phyloP scores from a whole-genome alignment of 179 eudicot species.

The Corrigiola litoralis region DNA sequence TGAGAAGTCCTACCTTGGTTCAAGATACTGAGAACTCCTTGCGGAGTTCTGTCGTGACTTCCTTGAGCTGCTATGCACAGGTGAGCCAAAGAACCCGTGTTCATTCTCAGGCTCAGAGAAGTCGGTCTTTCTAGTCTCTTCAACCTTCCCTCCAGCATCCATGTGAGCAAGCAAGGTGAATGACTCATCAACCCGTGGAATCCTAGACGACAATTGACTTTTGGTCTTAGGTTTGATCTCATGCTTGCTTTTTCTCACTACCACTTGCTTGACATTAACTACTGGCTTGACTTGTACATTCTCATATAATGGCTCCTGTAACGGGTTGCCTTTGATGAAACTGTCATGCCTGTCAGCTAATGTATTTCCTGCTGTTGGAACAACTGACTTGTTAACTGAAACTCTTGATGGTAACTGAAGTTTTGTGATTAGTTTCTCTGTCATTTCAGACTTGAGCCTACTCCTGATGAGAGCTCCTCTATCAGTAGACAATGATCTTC shows the following conservation, averaged over 20 bases:
- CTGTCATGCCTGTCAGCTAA: constrained; percentile 23
- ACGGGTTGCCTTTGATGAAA: constrained; percentile 15
- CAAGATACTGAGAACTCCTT: constrained; percentile 62
- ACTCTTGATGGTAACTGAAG: constrained; percentile 47
- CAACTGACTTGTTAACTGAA: constrained; percentile 48
- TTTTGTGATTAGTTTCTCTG: constrained; percentile 41
- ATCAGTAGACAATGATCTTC: constrained; percentile 85
- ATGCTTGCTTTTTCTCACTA: constrained; percentile 48
- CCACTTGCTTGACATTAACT: constrained; percentile 50
- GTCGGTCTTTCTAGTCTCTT: constrained; percentile 52
- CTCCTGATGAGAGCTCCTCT: constrained; percentile 59
- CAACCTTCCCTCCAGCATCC: constrained; percentile 32
- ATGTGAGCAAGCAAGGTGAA: constrained; percentile 32
- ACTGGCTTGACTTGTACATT: constrained; percentile 57
- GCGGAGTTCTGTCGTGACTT: constrained; percentile 40
- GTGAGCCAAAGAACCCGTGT: constrained; percentile 28
- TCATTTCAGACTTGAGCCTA: constrained; percentile 56
- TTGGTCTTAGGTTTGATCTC: constrained; percentile 56
- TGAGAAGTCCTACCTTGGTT: constrained; percentile 56
- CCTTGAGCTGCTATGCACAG: constrained; percentile 28
- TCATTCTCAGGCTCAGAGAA: constrained; percentile 72
- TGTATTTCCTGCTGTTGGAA: constrained; percentile 27
- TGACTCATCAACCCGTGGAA: constrained; percentile 38
- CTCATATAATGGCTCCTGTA: constrained; percentile 20
- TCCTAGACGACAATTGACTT: constrained; percentile 38